These are phyloP conservation scores for Prototheca cutis DNA, from an alignment of 163 green algal genomes.

Conservation along the genomic window DNA sequence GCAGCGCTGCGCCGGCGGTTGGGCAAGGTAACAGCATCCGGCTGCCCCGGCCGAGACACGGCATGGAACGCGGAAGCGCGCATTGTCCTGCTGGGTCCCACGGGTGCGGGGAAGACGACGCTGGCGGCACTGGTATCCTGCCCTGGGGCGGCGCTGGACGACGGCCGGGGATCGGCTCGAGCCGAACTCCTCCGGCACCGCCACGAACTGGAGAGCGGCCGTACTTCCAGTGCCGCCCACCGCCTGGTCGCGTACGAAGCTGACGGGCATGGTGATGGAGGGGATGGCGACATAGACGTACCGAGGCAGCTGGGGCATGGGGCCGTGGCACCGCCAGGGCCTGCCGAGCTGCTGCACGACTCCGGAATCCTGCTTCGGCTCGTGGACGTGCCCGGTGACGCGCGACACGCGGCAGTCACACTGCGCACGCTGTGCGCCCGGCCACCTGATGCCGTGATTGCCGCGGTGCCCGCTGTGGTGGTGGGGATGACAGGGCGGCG, in stretches of 20 bases:
- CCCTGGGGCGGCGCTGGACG: conserved; percentile 63
- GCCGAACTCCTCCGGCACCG: conserved; percentile 74
- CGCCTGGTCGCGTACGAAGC: conserved; percentile 31
- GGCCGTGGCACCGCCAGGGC: too few relatives aligned
- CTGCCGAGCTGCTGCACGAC: too few relatives aligned
- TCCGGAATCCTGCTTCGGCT: not conserved
- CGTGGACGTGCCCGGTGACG: not conserved
- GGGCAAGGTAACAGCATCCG: too few relatives aligned
- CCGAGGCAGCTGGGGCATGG: too few relatives aligned
- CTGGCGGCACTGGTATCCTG: conserved; percentile 71
- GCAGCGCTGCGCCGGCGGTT: too few relatives aligned
- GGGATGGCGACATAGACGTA: too few relatives aligned
- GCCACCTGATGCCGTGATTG: too few relatives aligned
- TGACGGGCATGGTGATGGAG: too few relatives aligned
- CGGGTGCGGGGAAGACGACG: conserved; percentile 66
- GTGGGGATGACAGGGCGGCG: too few relatives aligned
- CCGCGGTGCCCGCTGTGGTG: too few relatives aligned
- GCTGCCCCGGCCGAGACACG: too few relatives aligned
- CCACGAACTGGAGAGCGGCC: conserved; percentile 80
- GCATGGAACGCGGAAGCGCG: not conserved
- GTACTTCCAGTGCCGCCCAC: conserved; percentile 60
- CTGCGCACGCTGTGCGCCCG: not conserved
- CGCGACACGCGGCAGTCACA: not conserved
- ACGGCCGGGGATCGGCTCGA: conserved; percentile 58
- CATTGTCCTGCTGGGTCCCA: conserved; percentile 44